Conservation (phyloP, 2,329 filamentous ascomycete genomes). For the Phoma sp. region DNA sequence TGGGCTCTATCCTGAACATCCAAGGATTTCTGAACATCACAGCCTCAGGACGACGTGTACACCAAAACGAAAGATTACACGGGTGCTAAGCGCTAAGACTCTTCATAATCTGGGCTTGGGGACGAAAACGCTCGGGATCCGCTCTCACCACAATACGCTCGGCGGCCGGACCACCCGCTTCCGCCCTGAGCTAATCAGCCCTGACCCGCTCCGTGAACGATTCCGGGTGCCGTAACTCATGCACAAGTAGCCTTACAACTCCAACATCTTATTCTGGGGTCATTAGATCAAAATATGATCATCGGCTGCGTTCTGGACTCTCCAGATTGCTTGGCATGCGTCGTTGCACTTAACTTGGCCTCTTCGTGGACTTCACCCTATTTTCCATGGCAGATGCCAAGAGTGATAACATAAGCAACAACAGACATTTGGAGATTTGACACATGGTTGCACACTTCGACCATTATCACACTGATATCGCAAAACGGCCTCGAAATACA, state of each 20-base stretch:
- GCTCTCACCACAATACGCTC: slow-evolving; percentile 22
- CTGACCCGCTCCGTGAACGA: slow-evolving; percentile 5
- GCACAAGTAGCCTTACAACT: background rate
- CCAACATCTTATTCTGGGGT: background rate
- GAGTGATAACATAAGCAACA: background rate
- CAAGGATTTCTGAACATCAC: slow-evolving; percentile 12
- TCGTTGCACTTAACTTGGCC: background rate
- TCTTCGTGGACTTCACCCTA: background rate
- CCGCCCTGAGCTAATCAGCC: slow-evolving; percentile 23
- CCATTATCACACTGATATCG: background rate
- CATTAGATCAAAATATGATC: background rate
- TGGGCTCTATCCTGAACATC: background rate
- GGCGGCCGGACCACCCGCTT: slow-evolving; percentile 28
- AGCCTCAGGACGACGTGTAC: slow-evolving; percentile 25
- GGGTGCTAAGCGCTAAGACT: slow-evolving; percentile 15
- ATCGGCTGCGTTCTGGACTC: background rate
- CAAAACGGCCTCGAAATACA: background rate
- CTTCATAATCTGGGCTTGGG: slow-evolving; percentile 12
- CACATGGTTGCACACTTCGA: background rate
- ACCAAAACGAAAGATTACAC: slow-evolving; percentile 6
- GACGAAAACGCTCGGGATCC: slow-evolving; percentile 31
- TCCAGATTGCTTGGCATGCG: background rate
- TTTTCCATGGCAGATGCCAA: background rate
- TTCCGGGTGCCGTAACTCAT: slow-evolving; percentile 12
- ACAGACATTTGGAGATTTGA: background rate